Base-by-base conservation (phyloP, 2,329 filamentous ascomycete species). In the Drechslera avenae region DNA sequence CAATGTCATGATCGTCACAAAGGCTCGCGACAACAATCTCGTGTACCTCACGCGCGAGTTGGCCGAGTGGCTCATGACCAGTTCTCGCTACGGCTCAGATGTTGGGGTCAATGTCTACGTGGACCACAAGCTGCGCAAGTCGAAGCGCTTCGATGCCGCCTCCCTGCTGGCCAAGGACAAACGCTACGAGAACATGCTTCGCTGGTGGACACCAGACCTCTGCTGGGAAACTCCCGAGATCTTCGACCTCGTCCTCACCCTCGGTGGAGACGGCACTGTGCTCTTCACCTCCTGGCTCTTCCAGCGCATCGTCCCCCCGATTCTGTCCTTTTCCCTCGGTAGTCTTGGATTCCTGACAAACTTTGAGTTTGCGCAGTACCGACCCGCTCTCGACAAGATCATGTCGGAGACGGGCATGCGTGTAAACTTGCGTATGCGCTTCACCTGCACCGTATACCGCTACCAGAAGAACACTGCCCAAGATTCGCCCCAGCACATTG, bases 1-100 rank as follows among this genome's bases (percentile, higher is more conserved):
- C 68, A 97, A 91, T 72, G 85, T 99, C 67, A 97, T 99, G 94
- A 96, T 99, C 67, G 90, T 99, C 59, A 99, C 94, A 55, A 99
- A 97, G 76, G 94, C 94, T 17, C 86, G 94, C 57, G 94, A 99
- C 76, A 97, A 99, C 69, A 86, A 90, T 62, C 82, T 99, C 13
- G 93, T 99, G 28, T 84, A 89, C 62, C 80, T 97, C 61, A 99
- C 94, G 1, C 84, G 90, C 52, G 91, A 99, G 72, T 79, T 99
- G 52, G 81, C 93, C 9, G 84, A 87, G 62, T 99, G 93, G 91
- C 81, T 99, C 28, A 83, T 99, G 53, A 84, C 83, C 54, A 97
- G 91, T 2, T 91, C 94, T 10, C 86, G 94, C 39, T 96, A 99
- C 71, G 91, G 91, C 35, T 91, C 85, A 46, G 87, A 94, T 56